Conservation (phyloP, 768 basidiomycete genomes). For the Tricholomella constricta region DNA sequence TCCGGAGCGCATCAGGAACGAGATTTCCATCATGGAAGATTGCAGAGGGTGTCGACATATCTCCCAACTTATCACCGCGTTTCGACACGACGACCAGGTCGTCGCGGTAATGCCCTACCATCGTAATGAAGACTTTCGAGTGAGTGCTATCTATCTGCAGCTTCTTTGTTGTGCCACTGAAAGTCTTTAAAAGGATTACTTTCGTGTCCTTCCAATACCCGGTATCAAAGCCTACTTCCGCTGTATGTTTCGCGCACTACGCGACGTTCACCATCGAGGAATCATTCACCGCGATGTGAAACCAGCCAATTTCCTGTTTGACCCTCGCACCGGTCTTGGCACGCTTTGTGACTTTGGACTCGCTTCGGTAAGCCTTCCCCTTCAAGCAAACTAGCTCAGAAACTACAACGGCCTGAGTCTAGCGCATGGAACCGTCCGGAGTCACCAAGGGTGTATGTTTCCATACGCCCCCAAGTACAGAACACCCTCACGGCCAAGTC, state of each 20-base stretch:
- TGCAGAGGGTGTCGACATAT: constrained; percentile 84
- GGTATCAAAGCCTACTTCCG: constrained; percentile 87
- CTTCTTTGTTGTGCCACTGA: background rate
- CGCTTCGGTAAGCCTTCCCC: constrained; percentile 69
- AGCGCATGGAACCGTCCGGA: constrained; percentile 57
- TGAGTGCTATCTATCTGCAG: constrained; percentile 41
- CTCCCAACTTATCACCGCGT: constrained; percentile 93
- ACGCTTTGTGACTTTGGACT: constrained; percentile 94
- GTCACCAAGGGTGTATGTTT: constrained; percentile 63
- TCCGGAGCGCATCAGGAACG: constrained; percentile 90
- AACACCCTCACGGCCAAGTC: constrained; percentile 71
- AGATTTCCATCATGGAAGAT: constrained; percentile 87
- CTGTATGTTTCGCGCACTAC: constrained; percentile 86
- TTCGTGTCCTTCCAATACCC: constrained; percentile 66
- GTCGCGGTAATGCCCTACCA: constrained; percentile 95
- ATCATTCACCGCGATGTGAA: constrained; percentile 98
- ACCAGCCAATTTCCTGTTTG: constrained; percentile 95
- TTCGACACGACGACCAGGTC: constrained; percentile 88
- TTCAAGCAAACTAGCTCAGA: background rate
- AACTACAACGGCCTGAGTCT: background rate
- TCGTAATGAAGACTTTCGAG: constrained; percentile 90
- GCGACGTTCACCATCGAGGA: constrained; percentile 82
- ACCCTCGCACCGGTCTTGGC: constrained; percentile 80
- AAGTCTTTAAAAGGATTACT: constrained; percentile 63
- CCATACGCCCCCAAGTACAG: constrained; percentile 66